Percentiles rank a stretch among this genome's conserved stretches.
phyloP scores from a whole-genome alignment of 139 green algal species.

The Picochlorum sp. region DNA sequence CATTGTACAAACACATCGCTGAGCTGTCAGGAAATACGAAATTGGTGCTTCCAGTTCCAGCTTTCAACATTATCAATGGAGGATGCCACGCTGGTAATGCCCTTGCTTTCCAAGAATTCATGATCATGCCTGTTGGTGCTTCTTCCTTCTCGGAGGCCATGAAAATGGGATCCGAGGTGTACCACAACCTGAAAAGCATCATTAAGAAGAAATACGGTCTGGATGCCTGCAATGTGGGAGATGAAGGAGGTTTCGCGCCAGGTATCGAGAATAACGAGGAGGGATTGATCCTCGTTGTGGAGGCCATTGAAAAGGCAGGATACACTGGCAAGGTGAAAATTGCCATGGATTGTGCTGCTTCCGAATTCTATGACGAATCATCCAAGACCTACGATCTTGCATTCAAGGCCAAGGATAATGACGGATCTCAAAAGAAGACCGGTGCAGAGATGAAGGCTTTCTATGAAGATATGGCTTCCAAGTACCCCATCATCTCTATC shows the following conservation, averaged over 20 bases:
- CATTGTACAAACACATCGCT: constrained; percentile 92
- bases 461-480: constrained; percentile 74
- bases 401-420: constrained; percentile 79
- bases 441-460: constrained; percentile 18
- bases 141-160: constrained; percentile 86
- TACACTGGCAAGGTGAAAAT: constrained; percentile 96
- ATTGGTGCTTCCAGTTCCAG: constrained; percentile 93
- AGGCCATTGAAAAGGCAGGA: constrained; percentile 76
- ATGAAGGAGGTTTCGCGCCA: constrained; percentile 98
- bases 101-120: constrained; percentile 97
- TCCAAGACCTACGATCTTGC: constrained; percentile 95
- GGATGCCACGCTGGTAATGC: constrained; percentile 94
- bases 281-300: constrained; percentile 82
- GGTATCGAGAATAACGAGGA: constrained; percentile 92
- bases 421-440: constrained; percentile 76
- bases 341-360: constrained; percentile 96
- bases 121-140: constrained; percentile 91
- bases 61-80: constrained; percentile 99
- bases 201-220: constrained; percentile 99
- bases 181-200: constrained; percentile 92
- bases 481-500: constrained; percentile 92
- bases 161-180: constrained; percentile 74
- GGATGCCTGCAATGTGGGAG: constrained; percentile 95
- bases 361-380: constrained; percentile 84
- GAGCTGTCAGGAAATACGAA: constrained; percentile 88